A percentile compares a stretch with the other conserved stretches of the same genome.
Conservation (phyloP, 805 yeast genomes). For the Lipomyces sp. region DNA sequence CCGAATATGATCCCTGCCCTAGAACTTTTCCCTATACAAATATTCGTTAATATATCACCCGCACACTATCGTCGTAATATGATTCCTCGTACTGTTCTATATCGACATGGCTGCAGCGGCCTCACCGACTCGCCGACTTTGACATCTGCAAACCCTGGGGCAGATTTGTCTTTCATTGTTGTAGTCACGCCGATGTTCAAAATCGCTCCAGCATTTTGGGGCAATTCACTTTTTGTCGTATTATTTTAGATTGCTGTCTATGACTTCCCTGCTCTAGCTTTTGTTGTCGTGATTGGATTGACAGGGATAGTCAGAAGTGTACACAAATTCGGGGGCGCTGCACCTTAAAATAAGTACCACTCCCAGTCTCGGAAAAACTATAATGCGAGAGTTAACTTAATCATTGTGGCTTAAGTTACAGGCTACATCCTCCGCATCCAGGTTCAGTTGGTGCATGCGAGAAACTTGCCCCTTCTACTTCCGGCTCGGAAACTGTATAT, state of each 20-base stretch:
- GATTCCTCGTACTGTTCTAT: conserved; percentile 14
- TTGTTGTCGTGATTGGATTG: neutral
- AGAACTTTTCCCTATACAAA: conserved; percentile 45
- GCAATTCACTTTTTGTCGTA: neutral
- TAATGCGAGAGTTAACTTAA: neutral
- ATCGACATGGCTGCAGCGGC: conserved; percentile 23
- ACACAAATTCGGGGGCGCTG: too few relatives aligned
- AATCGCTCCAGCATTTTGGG: neutral
- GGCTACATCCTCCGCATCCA: too few relatives aligned
- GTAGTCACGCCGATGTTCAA: neutral
- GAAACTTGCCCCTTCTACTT: too few relatives aligned
- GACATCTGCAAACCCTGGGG: neutral
- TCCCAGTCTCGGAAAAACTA: neutral
- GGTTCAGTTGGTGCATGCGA: too few relatives aligned
- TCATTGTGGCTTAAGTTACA: too few relatives aligned
- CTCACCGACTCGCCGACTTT: neutral
- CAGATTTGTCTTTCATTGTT: neutral
- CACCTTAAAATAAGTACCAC: too few relatives aligned
- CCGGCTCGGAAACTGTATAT: too few relatives aligned
- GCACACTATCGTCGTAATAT: neutral
- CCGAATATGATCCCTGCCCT: conserved; percentile 53
- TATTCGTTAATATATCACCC: neutral
- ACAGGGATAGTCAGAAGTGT: too few relatives aligned
- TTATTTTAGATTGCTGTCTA: neutral
- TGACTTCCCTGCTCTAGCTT: too few relatives aligned